A percentile compares a stretch with the other conserved stretches of the same genome.
Evolutionary conservation across 108 stramenopile species (phyloP).

Genomic region (Cyclotella atomus): DNA sequence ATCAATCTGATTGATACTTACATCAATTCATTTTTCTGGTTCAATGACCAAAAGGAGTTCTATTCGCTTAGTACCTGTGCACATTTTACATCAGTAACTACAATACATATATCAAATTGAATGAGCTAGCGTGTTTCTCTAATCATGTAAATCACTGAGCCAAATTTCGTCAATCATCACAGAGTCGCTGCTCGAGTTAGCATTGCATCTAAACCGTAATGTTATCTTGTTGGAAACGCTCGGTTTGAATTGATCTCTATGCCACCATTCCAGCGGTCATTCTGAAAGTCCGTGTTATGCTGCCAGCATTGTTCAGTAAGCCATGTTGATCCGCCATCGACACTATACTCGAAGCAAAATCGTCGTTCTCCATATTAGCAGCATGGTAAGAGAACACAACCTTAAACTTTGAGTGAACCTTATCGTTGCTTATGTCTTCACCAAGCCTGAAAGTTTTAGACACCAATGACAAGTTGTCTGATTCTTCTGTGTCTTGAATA

Average conservation of each 20-base stretch:
- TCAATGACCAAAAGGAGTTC: too few species aligned
- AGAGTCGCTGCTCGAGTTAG: not conserved
- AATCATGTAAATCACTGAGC: conserved; percentile 3
- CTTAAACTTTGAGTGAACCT: conserved; percentile 9
- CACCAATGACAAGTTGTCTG: not conserved
- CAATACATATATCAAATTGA: not conserved
- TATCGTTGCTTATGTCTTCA: not conserved
- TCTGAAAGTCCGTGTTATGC: not conserved
- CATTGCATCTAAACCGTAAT: not conserved
- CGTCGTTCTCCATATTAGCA: not conserved
- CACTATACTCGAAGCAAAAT: conserved; percentile 11
- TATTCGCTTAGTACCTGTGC: too few species aligned
- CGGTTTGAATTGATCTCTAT: not conserved
- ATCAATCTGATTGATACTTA: not conserved
- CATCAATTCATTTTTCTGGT: not conserved
- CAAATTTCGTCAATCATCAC: not conserved
- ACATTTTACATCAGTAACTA: not conserved
- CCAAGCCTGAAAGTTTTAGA: not conserved
- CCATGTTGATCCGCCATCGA: conserved; percentile 1
- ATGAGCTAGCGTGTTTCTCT: not conserved
- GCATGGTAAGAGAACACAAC: conserved; percentile 1
- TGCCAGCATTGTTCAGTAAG: not conserved
- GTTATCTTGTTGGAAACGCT: not conserved
- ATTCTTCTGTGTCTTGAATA: not conserved
- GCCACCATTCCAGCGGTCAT: conserved; percentile 2